A percentile compares a stretch with the other conserved stretches of the same genome.
These are phyloP conservation scores for Aspergillus olivimuriae DNA, from an alignment of 495 filamentous ascomycete genomes.

Conservation along the genomic window DNA sequence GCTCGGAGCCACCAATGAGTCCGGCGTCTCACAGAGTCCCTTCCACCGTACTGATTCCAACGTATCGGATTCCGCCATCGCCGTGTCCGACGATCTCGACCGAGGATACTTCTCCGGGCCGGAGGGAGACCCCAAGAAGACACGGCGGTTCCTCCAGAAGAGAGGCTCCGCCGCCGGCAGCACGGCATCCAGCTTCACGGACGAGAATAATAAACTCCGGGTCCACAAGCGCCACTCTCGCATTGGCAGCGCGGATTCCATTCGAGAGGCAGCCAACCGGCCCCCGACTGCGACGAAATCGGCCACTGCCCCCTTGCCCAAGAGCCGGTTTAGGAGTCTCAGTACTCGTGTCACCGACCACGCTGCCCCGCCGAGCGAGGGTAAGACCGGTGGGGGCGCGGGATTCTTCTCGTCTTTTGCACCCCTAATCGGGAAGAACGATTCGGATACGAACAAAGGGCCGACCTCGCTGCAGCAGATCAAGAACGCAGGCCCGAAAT, in stretches of 20 bases:
- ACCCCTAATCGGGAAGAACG: conserved; percentile 33
- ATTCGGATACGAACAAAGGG: conserved; percentile 44
- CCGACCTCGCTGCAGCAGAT: conserved; percentile 40
- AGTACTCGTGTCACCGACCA: conserved; percentile 34
- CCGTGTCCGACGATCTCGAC: conserved; percentile 58
- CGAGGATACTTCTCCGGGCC: conserved; percentile 91
- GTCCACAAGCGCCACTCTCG: conserved; percentile 67
- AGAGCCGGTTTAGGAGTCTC: conserved; percentile 41
- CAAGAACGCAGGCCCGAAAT: conserved; percentile 41
- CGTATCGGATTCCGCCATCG: conserved; percentile 21
- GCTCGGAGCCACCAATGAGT: conserved; percentile 19
- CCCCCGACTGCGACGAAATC: conserved; percentile 43
- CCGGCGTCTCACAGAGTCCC: conserved; percentile 10
- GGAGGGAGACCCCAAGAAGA: conserved; percentile 65
- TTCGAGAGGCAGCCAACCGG: conserved; percentile 35
- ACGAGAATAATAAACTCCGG: conserved; percentile 48
- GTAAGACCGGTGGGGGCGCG: neutral
- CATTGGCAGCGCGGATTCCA: conserved; percentile 65
- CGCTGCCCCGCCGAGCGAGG: conserved; percentile 35
- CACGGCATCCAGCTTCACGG: conserved; percentile 61
- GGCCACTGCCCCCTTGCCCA: conserved; percentile 49
- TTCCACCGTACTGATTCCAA: conserved; percentile 19
- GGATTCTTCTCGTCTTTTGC: conserved; percentile 40
- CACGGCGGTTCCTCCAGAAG: conserved; percentile 75
- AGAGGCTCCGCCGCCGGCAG: conserved; percentile 50